Percentiles rank a stretch among this genome's conserved stretches.
phyloP scores from a whole-genome alignment of 305 asterid genomes.

The Solanum aculeatissimum region DNA sequence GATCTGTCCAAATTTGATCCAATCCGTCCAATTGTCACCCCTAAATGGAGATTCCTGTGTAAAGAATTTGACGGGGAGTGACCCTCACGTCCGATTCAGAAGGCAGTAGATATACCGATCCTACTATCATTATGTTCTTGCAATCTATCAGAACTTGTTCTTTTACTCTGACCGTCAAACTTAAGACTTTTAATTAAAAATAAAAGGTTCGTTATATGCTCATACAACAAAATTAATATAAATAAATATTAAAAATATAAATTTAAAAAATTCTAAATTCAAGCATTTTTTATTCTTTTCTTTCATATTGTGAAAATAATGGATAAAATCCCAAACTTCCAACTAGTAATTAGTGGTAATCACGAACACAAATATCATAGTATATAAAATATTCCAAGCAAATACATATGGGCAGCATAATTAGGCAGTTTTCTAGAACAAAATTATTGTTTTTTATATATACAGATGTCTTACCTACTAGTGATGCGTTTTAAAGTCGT shows the following conservation, averaged over 20 bases:
- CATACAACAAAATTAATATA: neutral
- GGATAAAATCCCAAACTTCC: neutral
- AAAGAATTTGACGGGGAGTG: neutral
- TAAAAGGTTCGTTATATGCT: neutral
- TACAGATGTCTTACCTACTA: too few relatives aligned
- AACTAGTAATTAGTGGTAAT: neutral
- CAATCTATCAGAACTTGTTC: neutral
- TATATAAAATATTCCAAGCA: neutral
- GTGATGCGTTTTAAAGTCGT: too few relatives aligned
- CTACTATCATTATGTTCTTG: neutral
- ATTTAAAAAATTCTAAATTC: neutral
- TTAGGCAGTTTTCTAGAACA: neutral
- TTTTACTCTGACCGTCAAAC: neutral
- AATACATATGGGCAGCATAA: neutral
- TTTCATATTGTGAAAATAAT: neutral
- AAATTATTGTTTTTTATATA: neutral
- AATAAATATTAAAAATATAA: neutral
- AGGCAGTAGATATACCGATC: neutral
- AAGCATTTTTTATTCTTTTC: neutral
- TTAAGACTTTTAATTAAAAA: neutral
- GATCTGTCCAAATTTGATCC: too few relatives aligned
- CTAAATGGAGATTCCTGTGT: neutral
- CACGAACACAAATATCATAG: neutral
- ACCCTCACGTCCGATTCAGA: neutral
- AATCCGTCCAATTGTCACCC: too few relatives aligned